These are phyloP conservation scores for Didymella exigua DNA, from an alignment of 2,329 filamentous ascomycete species.

Conservation along the genomic window DNA sequence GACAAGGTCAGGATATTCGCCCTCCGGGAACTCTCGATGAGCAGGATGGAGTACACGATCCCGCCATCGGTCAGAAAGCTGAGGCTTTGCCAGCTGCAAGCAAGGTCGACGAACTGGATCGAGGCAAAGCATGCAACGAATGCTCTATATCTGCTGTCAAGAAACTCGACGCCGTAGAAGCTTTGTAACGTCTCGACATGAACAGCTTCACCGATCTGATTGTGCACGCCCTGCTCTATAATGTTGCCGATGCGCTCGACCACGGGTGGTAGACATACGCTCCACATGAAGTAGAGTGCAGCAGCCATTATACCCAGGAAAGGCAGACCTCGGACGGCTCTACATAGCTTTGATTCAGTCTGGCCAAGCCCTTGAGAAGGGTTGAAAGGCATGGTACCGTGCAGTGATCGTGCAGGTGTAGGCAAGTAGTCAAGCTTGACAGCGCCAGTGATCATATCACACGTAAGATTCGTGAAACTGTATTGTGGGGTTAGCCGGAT, in stretches of 20 bases:
- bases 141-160: constrained; percentile 17
- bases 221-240: constrained; percentile 9
- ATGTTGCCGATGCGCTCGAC: constrained; percentile 9
- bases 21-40: constrained; percentile 20
- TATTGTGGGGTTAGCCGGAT: not conserved
- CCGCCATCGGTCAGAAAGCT: constrained; percentile 21
- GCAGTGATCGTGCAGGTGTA: constrained; percentile 14
- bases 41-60: constrained; percentile 16
- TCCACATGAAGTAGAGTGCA: constrained; percentile 17
- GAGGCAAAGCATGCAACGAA: constrained; percentile 20
- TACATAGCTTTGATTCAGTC: constrained; percentile 17
- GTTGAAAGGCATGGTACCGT: constrained; percentile 23
- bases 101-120: constrained; percentile 17
- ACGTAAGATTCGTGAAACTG: constrained; percentile 10
- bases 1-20: constrained; percentile 18
- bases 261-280: not conserved
- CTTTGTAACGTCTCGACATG: constrained; percentile 4
- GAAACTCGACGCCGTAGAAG: constrained; percentile 19
- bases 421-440: constrained; percentile 19
- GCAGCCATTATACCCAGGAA: constrained; percentile 15
- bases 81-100: constrained; percentile 20
- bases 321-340: constrained; percentile 15
- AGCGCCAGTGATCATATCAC: constrained; percentile 17
- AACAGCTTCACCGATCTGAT: constrained; percentile 11
- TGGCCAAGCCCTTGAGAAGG: constrained; percentile 21